Evolutionary conservation across 306 rosid species (phyloP), one percentile per base, ranked within the genome.

Genomic region (Lathyrus sativus): DNA sequence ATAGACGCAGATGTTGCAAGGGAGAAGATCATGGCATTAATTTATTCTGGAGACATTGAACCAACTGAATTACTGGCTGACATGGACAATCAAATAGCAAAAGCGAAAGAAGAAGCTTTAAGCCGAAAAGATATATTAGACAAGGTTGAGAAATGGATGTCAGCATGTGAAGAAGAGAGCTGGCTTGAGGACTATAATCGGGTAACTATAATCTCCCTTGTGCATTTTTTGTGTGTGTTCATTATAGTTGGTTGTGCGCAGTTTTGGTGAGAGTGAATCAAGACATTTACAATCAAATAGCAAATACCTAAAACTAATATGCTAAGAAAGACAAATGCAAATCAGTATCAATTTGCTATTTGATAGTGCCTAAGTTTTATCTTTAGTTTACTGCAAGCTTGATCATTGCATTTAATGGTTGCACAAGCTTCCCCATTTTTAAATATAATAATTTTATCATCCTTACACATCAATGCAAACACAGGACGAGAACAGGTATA

Each of bases 401-500:
- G n/a, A n/a, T n/a, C n/a, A n/a, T n/a, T n/a, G n/a, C n/a, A n/a
- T 54, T 60, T 48, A 62, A 63, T 57, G 26, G 37, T 18, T 59
- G 13, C 50, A 11, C 7, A 49, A 33, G 42, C 22, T 31, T 71
- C 35, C 48, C 48, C 50, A 15, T 71, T 48, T 57, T 70, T n/a
- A 7, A 11, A 58, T 33, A 9, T 28, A 19, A 49, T 53, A 42
- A 19, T 54, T 72, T 63, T 38, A 19, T 45, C 60, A 12, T 77
- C 80, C n/a, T 66, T 60, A 70, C 71, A 14, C 37, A 75, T 24
- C 58, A 53, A 49, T 83, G 74, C 62, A 53, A 80, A 82, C n/a
- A 81, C 91, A 95, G 99, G 99, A 95, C 72, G 96, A 95, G 15
- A 95, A 95, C 85, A 95, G 99, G 84, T 95, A 95, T 14, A 95